Evolutionary conservation across 192 early-diverging fungal species (phyloP).

Genomic region (Coemansia sp.): DNA sequence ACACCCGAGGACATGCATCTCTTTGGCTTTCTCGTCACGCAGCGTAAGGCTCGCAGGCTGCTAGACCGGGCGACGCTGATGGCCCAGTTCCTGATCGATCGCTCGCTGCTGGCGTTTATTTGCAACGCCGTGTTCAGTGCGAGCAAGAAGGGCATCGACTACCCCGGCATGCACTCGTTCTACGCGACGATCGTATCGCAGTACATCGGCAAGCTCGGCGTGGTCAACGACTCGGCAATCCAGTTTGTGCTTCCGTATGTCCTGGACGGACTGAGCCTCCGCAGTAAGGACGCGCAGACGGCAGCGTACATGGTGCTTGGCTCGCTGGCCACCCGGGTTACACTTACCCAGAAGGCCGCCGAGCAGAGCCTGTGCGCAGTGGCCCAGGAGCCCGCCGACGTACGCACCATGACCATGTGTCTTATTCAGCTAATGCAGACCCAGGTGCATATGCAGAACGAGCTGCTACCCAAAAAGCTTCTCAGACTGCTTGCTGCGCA

Average conservation of each 20-base stretch:
- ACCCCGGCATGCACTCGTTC: constrained; percentile 40
- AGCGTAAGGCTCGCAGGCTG: constrained; percentile 54
- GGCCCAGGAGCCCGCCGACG: constrained; percentile 18
- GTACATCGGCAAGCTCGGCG: constrained; percentile 31
- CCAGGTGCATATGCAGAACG: constrained; percentile 16
- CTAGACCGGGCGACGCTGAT: constrained; percentile 71
- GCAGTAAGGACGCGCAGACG: constrained; percentile 28
- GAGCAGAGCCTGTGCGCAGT: constrained; percentile 34
- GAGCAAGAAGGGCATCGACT: constrained; percentile 19
- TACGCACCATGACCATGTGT: constrained; percentile 34
- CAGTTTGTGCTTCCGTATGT: constrained; percentile 48
- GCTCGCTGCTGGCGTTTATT: constrained; percentile 72
- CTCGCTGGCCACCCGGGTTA: constrained; percentile 31
- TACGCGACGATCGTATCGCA: constrained; percentile 41
- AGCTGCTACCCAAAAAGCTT: constrained; percentile 8
- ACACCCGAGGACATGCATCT: constrained; percentile 50
- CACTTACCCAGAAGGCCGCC: constrained; percentile 30
- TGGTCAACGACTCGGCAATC: constrained; percentile 21
- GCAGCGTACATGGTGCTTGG: constrained; percentile 48
- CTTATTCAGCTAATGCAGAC: constrained; percentile 45
- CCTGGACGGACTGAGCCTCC: constrained; percentile 25
- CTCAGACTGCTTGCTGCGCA: constrained; percentile 15
- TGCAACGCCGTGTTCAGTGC: constrained; percentile 61
- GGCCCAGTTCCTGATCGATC: constrained; percentile 64
- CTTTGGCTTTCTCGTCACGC: constrained; percentile 43